Conservation (phyloP, 192 early-diverging fungal species). For the Backusella westeae region DNA sequence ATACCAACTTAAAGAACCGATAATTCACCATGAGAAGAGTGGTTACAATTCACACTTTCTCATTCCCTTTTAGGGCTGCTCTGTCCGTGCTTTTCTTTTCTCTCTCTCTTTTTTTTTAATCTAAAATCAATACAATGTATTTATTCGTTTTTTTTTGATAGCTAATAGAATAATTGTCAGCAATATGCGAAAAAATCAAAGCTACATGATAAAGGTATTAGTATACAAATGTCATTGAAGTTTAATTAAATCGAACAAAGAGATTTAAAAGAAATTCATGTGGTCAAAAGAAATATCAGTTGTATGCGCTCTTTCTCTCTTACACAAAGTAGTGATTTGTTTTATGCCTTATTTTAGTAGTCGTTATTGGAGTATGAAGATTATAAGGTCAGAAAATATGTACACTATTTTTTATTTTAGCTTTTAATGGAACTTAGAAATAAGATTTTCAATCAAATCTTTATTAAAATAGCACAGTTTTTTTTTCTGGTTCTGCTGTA, state of each 20-base stretch:
- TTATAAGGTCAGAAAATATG: neutral
- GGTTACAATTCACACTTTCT: neutral
- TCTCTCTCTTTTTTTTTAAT: neutral
- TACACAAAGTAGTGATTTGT: neutral
- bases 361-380: neutral
- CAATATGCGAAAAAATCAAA: neutral
- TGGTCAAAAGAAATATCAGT: neutral
- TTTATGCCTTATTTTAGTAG: neutral
- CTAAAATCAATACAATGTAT: neutral
- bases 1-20: slow-evolving; percentile 2
- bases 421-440: neutral
- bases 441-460: neutral
- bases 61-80: neutral
- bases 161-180: neutral
- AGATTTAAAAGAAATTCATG: neutral
- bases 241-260: neutral
- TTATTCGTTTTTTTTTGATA: neutral
- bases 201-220: neutral
- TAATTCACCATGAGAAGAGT: neutral
- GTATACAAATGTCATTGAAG: neutral
- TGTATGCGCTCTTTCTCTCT: neutral
- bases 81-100: neutral
- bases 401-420: neutral
- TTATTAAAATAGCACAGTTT: neutral
- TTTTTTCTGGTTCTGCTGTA: neutral